phyloP scores from a whole-genome alignment of 208 protist species.

The Acanthamoeba royreba region DNA sequence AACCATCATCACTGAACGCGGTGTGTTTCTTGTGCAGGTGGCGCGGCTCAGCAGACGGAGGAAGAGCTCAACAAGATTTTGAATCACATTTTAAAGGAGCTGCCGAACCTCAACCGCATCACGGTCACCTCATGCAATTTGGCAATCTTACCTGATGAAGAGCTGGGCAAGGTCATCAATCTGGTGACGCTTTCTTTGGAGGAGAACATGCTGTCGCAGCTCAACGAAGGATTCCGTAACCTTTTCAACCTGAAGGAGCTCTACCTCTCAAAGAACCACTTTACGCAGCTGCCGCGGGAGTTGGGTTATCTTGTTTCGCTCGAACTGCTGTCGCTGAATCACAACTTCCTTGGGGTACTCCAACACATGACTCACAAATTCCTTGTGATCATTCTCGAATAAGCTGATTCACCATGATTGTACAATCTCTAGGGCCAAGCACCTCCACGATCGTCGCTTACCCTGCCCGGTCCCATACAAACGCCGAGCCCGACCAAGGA shows the following conservation, averaged over 20 bases:
- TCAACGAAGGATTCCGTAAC: conserved; percentile 20
- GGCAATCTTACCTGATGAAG: neutral
- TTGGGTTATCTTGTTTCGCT: conserved; percentile 11
- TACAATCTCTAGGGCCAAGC: neutral
- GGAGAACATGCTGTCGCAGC: conserved; percentile 43
- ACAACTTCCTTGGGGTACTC: conserved; percentile 16
- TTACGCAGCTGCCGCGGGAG: neutral
- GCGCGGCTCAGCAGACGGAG: neutral
- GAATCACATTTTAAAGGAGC: neutral
- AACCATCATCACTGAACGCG: too few species aligned
- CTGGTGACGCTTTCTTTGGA: conserved; percentile 28
- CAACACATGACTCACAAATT: too few species aligned
- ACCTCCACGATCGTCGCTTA: neutral
- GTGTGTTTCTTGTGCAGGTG: too few species aligned
- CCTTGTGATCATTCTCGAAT: too few species aligned
- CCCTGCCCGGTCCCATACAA: neutral
- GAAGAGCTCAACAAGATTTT: conserved; percentile 41
- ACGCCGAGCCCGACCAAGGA: neutral
- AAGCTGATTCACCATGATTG: too few species aligned
- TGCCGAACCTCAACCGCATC: conserved; percentile 42
- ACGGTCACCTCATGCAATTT: conserved; percentile 25
- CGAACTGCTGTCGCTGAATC: conserved; percentile 37
- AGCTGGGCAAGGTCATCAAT: conserved; percentile 10
- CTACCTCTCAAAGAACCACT: conserved; percentile 48
- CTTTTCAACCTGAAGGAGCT: conserved; percentile 47